Evolutionary conservation across 176 grass and related monocot species (phyloP).

Genomic region (Bonia amplexicaulis): DNA sequence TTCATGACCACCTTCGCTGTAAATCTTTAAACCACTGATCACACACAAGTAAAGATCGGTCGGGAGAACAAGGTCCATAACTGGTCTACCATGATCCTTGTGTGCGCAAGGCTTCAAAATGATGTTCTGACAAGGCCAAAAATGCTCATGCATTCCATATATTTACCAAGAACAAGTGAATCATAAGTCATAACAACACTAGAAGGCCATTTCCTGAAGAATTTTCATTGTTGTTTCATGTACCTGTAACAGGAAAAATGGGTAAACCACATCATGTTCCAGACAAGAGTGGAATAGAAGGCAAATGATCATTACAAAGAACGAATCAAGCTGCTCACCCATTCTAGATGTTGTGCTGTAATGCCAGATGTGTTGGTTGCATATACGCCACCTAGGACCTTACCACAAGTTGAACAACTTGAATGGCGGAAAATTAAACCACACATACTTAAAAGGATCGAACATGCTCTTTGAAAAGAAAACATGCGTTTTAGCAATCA

Average conservation of each 20-base stretch:
- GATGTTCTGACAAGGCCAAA: neutral
- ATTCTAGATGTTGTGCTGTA: constrained; percentile 94
- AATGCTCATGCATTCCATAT: neutral
- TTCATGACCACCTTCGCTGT: neutral
- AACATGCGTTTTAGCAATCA: neutral
- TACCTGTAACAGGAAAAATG: constrained; percentile 39
- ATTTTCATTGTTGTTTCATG: constrained; percentile 82
- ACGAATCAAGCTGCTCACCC: constrained; percentile 46
- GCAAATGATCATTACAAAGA: neutral
- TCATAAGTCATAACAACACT: neutral
- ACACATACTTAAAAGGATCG: neutral
- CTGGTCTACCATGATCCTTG: neutral
- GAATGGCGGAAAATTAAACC: neutral
- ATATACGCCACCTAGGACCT: constrained; percentile 88
- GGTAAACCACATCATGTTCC: neutral
- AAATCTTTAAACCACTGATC: neutral
- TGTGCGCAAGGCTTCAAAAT: neutral
- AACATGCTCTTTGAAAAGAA: neutral
- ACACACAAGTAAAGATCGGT: neutral
- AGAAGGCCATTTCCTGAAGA: constrained; percentile 92
- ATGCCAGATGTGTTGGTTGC: constrained; percentile 70
- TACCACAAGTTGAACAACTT: constrained; percentile 16
- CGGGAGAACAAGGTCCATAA: neutral
- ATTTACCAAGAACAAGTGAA: neutral
- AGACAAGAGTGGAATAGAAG: neutral